Evolutionary conservation across 1,139 yeast genomes (phyloP).

Genomic region (Sugiyamaella japonica): DNA sequence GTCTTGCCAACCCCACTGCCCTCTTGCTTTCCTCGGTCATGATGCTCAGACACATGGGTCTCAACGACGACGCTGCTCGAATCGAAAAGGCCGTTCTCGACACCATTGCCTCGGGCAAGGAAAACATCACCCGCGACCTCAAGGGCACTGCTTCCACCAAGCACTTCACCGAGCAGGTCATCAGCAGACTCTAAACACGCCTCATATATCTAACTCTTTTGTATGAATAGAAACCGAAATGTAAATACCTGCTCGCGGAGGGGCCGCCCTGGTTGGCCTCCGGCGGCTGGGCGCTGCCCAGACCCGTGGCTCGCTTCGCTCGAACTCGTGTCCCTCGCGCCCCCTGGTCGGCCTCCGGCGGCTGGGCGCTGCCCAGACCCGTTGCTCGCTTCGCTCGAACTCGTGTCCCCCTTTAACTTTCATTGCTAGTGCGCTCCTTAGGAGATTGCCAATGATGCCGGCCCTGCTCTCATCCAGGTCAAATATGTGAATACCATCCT

Average conservation of each 20-base stretch:
- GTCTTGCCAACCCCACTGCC: conserved; percentile 98
- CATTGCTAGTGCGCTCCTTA: too few relatives aligned
- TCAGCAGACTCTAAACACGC: conserved; percentile 48
- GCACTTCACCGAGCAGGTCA: conserved; percentile 83
- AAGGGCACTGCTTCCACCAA: conserved; percentile 88
- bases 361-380: too few relatives aligned
- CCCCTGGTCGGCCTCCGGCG: not conserved
- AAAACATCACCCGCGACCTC: conserved; percentile 92
- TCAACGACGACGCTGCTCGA: conserved; percentile 73
- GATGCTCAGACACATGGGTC: conserved; percentile 99
- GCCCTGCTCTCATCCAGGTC: conserved; percentile 67
- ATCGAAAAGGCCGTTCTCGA: conserved; percentile 87
- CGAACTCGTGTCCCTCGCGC: not conserved
- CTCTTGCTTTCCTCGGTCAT: conserved; percentile 90
- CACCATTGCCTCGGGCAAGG: conserved; percentile 93
- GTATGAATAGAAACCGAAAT: conserved; percentile 17
- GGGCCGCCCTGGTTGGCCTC: conserved; percentile 1
- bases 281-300: conserved; percentile 14
- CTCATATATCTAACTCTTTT: not conserved
- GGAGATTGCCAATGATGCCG: conserved; percentile 46
- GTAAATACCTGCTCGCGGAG: not conserved
- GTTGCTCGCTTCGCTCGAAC: too few relatives aligned
- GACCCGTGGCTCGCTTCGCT: conserved; percentile 12
- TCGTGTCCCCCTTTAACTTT: too few relatives aligned
- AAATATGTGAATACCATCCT: conserved; percentile 60